A percentile compares a stretch with the other conserved stretches of the same genome.
These are phyloP conservation scores for Penicillium janthinellum DNA, from an alignment of 2,329 filamentous ascomycete species.

Conservation along the genomic window DNA sequence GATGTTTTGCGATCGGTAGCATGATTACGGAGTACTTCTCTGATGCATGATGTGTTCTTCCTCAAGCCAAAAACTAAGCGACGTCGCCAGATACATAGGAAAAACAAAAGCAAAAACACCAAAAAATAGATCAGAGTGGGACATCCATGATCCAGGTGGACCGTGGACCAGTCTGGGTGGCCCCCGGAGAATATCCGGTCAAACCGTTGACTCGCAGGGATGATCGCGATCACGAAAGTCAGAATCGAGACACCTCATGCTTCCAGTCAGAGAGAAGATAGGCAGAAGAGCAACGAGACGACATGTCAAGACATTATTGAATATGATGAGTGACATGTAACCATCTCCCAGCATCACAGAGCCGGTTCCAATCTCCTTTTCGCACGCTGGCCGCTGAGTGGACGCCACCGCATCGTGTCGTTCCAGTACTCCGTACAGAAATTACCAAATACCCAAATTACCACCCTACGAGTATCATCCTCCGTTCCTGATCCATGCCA, in stretches of 20 bases:
- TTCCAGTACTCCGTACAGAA: not conserved
- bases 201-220: conserved; percentile 1
- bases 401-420: conserved; percentile 1
- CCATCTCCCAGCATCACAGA: no score
- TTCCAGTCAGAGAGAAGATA: not conserved
- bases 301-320: not conserved
- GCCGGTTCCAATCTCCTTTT: no score
- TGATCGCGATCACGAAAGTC: not conserved
- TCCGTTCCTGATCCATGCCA: not conserved
- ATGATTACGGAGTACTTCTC: not conserved
- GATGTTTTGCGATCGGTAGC: not conserved
- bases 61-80: not conserved
- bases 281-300: not conserved
- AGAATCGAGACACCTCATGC: not conserved
- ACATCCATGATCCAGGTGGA: not conserved
- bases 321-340: not conserved
- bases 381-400: not conserved
- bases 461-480: not conserved
- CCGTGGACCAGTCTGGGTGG: not conserved
- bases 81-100: no score
- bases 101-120: not conserved
- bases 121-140: not conserved
- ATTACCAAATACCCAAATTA: not conserved
- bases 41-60: not conserved
- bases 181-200: conserved; percentile 1